Conservation (phyloP, 352 stramenopile species). For the Globisporangium polare region DNA sequence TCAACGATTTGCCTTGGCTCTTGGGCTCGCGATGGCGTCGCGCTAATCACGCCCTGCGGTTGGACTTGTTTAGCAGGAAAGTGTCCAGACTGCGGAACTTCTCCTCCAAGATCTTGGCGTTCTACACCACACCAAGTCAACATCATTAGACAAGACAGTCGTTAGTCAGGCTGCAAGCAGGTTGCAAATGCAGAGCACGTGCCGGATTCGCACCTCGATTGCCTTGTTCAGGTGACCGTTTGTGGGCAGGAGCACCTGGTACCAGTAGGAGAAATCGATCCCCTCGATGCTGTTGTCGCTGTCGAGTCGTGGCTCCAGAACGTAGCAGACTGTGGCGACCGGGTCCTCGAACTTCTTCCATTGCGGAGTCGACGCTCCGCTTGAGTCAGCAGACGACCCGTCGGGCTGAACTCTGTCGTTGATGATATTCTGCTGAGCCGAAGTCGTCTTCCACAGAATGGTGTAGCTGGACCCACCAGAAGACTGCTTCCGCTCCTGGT, state of each 20-base stretch:
- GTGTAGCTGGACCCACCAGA: constrained; percentile 16
- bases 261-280: constrained; percentile 26
- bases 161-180: not conserved
- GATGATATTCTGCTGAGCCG: constrained; percentile 21
- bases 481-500: constrained; percentile 15
- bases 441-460: constrained; percentile 37
- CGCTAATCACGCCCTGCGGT: not conserved
- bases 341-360: constrained; percentile 36
- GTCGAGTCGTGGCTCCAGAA: constrained; percentile 23
- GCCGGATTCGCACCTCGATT: constrained; percentile 14
- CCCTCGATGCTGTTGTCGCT: constrained; percentile 7
- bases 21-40: not conserved
- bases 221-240: not conserved
- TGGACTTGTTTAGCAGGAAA: constrained; percentile 7
- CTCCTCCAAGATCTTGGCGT: constrained; percentile 10
- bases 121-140: not conserved
- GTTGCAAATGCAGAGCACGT: not conserved
- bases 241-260: constrained; percentile 22
- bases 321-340: constrained; percentile 25
- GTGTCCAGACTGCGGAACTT: constrained; percentile 15
- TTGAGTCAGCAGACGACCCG: not conserved
- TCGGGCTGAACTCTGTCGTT: not conserved
- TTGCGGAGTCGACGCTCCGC: not conserved
- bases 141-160: not conserved
- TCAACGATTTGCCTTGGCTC: not conserved